Percentiles rank a stretch among this genome's conserved stretches.
phyloP scores from a whole-genome alignment of 805 yeast species.

The Metschnikowia vanudenii region DNA sequence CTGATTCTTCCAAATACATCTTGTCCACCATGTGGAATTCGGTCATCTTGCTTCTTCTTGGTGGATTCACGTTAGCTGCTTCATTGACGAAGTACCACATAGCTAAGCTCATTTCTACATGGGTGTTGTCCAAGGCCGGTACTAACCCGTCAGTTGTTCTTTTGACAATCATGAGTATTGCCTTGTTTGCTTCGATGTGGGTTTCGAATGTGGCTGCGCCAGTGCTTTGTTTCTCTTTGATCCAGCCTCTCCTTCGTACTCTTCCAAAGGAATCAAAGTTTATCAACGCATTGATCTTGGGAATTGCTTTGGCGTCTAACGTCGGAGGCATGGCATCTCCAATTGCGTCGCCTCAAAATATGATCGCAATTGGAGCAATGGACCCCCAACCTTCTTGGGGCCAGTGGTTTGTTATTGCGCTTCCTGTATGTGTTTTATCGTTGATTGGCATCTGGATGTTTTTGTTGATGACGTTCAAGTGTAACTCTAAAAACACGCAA shows the following conservation, averaged over 20 bases:
- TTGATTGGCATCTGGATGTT: constrained; percentile 46
- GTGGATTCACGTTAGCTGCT: constrained; percentile 56
- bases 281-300: constrained; percentile 42
- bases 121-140: constrained; percentile 50
- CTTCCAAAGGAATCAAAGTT: constrained; percentile 42
- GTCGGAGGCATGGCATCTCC: constrained; percentile 58
- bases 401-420: constrained; percentile 52
- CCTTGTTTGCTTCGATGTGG: constrained; percentile 56
- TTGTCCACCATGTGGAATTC: constrained; percentile 54
- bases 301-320: constrained; percentile 52
- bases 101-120: constrained; percentile 49
- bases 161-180: constrained; percentile 50
- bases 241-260: constrained; percentile 44
- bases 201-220: constrained; percentile 58
- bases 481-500: constrained; percentile 46
- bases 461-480: constrained; percentile 55
- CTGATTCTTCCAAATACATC: constrained; percentile 44
- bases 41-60: constrained; percentile 49
- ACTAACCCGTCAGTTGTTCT: constrained; percentile 49
- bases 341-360: constrained; percentile 54
- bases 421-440: constrained; percentile 45
- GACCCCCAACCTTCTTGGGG: constrained; percentile 56
- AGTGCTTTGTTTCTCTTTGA: constrained; percentile 50
- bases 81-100: constrained; percentile 53
- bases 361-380: constrained; percentile 53